Evolutionary conservation across 2,329 filamentous ascomycete species (phyloP).

Genomic region (Fusarium kyushuense): DNA sequence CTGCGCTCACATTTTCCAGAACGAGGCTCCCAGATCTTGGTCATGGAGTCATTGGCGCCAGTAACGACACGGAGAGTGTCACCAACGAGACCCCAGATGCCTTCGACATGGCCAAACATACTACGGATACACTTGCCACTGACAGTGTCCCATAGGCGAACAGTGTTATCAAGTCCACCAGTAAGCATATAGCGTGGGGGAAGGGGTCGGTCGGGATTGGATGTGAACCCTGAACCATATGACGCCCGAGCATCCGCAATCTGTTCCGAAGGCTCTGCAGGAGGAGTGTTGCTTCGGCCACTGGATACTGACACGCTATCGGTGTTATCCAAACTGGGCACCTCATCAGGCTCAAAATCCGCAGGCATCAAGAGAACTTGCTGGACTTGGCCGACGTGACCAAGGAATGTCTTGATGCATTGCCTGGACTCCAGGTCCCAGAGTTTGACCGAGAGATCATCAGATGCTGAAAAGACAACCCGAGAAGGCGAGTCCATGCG

Average conservation of each 20-base stretch:
- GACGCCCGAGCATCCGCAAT: conserved; percentile 62
- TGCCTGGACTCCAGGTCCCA: conserved; percentile 91
- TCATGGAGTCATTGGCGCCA: conserved; percentile 92
- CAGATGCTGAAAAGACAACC: conserved; percentile 91
- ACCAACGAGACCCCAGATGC: conserved; percentile 91
- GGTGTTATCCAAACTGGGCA: conserved; percentile 60
- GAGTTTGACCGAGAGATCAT: conserved; percentile 90
- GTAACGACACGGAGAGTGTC: conserved; percentile 90
- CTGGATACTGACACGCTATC: conserved; percentile 67
- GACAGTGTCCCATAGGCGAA: conserved; percentile 90
- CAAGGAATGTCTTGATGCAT: conserved; percentile 82
- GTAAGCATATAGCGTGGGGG: conserved; percentile 94
- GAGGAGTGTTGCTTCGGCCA: conserved; percentile 59
- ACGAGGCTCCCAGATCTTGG: conserved; percentile 92
- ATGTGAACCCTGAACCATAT: conserved; percentile 73
- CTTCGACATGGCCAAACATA: conserved; percentile 97
- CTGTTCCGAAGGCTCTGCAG: conserved; percentile 47
- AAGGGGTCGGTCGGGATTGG: conserved; percentile 71
- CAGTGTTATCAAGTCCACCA: conserved; percentile 89
- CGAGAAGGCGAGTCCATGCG: conserved; percentile 84
- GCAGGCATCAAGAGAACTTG: conserved; percentile 86
- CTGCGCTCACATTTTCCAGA: conserved; percentile 93
- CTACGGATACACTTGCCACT: conserved; percentile 87
- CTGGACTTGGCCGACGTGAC: conserved; percentile 95
- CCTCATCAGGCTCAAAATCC: conserved; percentile 89